phyloP scores from a whole-genome alignment of 495 filamentous ascomycete species.

The Aspergillus saccharolyticus region DNA sequence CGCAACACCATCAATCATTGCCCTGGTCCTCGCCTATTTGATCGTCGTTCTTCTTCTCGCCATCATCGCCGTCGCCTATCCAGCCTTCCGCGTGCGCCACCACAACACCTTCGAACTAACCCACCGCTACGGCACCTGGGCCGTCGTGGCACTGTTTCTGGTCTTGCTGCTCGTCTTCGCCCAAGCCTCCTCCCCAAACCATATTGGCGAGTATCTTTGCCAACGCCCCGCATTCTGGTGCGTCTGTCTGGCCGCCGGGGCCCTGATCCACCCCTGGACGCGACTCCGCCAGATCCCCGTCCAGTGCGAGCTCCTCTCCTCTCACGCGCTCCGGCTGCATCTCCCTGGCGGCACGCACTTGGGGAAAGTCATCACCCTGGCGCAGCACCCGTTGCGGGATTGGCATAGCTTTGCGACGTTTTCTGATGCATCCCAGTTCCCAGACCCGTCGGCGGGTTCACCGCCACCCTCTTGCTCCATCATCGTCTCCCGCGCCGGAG shows the following conservation, averaged over 20 bases:
- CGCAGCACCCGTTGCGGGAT: conserved; percentile 59
- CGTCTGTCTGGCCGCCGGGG: conserved; percentile 30
- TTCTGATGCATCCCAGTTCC: no score
- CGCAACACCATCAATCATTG: conserved; percentile 24
- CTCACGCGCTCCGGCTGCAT: conserved; percentile 68
- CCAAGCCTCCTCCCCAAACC: conserved; percentile 15
- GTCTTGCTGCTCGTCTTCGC: conserved; percentile 36
- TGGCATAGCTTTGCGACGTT: conserved; percentile 83
- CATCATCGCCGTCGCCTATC: conserved; percentile 42
- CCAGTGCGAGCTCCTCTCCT: conserved; percentile 56
- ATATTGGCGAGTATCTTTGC: conserved; percentile 33
- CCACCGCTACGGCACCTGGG: conserved; percentile 53
- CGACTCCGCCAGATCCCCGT: conserved; percentile 49
- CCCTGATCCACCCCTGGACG: conserved; percentile 41
- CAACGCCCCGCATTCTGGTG: conserved; percentile 42
- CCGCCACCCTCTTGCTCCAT: conserved; percentile 52
- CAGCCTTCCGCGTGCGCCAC: conserved; percentile 36
- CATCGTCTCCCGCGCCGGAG: conserved; percentile 74
- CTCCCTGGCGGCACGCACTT: conserved; percentile 51
- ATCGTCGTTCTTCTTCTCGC: conserved; percentile 38
- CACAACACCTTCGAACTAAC: conserved; percentile 55
- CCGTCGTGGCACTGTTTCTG: conserved; percentile 44
- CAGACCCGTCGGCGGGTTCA: conserved; percentile 21
- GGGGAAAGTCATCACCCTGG: conserved; percentile 41
- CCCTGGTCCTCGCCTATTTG: conserved; percentile 34